Conservation (phyloP, 1,139 yeast species). For the Diutina neorugosa region DNA sequence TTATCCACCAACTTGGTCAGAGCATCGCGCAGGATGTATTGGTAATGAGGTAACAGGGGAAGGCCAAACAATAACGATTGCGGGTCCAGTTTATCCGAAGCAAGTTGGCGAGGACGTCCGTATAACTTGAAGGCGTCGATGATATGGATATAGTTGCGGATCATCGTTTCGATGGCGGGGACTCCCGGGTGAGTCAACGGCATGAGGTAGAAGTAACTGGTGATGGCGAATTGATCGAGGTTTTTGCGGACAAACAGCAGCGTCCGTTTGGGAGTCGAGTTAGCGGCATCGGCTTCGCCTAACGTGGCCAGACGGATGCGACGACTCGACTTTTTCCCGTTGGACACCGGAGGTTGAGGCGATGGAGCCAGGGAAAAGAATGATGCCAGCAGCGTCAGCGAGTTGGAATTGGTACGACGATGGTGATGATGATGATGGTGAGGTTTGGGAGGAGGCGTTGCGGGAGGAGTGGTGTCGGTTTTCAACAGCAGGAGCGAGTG, state of each 20-base stretch:
- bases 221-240: conserved; percentile 16
- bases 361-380: not conserved
- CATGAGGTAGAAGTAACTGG: conserved; percentile 34
- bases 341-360: not conserved
- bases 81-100: conserved; percentile 32
- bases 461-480: not conserved
- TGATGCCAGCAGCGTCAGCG: not conserved
- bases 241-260: not conserved
- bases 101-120: conserved; percentile 41
- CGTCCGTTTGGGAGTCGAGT: not conserved
- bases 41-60: conserved; percentile 44
- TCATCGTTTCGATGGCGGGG: conserved; percentile 43
- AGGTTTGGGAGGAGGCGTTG: not conserved
- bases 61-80: conserved; percentile 40
- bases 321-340: not conserved
- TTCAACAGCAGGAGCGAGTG: not conserved
- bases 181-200: conserved; percentile 48
- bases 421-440: too few relatives aligned
- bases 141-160: conserved; percentile 39
- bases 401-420: not conserved
- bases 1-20: conserved; percentile 19
- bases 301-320: not conserved
- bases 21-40: conserved; percentile 32
- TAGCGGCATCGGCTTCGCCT: not conserved
- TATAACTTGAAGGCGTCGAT: conserved; percentile 42